Evolutionary conservation across 2,329 filamentous ascomycete genomes (phyloP).

Genomic region (Setomelanomma holmii): DNA sequence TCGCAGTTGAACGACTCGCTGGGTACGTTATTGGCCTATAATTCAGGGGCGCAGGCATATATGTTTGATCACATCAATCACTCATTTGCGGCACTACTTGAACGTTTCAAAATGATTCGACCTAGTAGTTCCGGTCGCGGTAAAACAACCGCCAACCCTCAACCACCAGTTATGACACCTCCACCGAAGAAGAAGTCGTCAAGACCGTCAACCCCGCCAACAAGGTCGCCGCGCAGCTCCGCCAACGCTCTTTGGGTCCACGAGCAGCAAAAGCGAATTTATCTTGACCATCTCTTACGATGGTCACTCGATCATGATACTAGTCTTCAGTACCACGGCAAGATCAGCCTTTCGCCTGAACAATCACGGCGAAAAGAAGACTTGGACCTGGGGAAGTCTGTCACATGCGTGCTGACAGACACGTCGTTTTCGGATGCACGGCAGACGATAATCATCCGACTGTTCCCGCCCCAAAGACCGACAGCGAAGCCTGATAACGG

Average conservation of each 20-base stretch:
- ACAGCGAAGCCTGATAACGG: neutral
- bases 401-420: constrained; percentile 34
- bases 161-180: constrained; percentile 10
- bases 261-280: constrained; percentile 25
- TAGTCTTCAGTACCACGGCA: constrained; percentile 37
- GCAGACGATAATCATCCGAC: constrained; percentile 31
- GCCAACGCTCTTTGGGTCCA: constrained; percentile 24
- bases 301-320: constrained; percentile 41
- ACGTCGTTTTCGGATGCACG: constrained; percentile 17
- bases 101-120: constrained; percentile 14
- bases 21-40: neutral
- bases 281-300: constrained; percentile 28
- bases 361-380: constrained; percentile 7
- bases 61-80: neutral
- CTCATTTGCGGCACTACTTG: constrained; percentile 3
- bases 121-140: constrained; percentile 6
- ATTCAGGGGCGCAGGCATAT: neutral
- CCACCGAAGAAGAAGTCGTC: neutral
- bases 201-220: neutral
- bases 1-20: neutral
- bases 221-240: constrained; percentile 18
- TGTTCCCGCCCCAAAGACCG: constrained; percentile 29
- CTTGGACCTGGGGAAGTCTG: constrained; percentile 32
- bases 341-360: constrained; percentile 26
- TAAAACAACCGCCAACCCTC: neutral